Evolutionary conservation across 2,329 filamentous ascomycete species (phyloP), one percentile per base, ranked within the genome.

Genomic region (Ophiostoma populinum): DNA sequence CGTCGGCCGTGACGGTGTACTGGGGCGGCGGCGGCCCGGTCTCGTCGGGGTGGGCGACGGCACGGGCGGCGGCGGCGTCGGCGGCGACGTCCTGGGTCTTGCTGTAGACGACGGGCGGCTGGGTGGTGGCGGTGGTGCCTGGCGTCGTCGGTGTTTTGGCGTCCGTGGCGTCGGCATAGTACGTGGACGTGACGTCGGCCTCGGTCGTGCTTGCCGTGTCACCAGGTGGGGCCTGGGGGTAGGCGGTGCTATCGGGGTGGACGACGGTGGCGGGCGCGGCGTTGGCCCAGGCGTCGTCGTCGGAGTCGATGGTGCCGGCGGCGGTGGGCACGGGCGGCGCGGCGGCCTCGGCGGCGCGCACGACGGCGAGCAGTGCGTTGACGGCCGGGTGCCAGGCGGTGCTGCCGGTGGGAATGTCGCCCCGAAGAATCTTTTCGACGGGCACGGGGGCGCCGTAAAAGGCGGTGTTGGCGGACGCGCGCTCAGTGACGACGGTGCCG

Each of bases 391-490:
- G 51, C 56, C 56, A 58, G 41, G 46, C 34, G 7, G 42, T 42
- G 4, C 6, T 32, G 13, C 30, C 20, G 9, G 22, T 10, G 13
- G 30, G 7, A 10, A 63, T 58, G 26, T 62, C 55, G 17, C 62
- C 63, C 4, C 50, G 53, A 10, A 70, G 49, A 36, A 70, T 68
- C 40, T 55, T 54, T 17, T 59, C 53, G 1, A 61, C 63, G 0
- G 56, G 45, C 17, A 69, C 48, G 5, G 49, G 45, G n/a, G 79
- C 63, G 16, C 78, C 77, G 52, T 92, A 93, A 49, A 93, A 93
- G 6, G 70, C 69, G 35, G 82, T 77, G 48, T 94, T 94, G 49
- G 87, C 86, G 39, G 87, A 81, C n/a, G 70, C 76, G 34, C 85
- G 71, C 54, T 92, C 81, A 18, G 87, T 80, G 32, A 93, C 66